Base-by-base conservation (phyloP, 2,329 filamentous ascomycete species). In the Sporothrix sp. region DNA sequence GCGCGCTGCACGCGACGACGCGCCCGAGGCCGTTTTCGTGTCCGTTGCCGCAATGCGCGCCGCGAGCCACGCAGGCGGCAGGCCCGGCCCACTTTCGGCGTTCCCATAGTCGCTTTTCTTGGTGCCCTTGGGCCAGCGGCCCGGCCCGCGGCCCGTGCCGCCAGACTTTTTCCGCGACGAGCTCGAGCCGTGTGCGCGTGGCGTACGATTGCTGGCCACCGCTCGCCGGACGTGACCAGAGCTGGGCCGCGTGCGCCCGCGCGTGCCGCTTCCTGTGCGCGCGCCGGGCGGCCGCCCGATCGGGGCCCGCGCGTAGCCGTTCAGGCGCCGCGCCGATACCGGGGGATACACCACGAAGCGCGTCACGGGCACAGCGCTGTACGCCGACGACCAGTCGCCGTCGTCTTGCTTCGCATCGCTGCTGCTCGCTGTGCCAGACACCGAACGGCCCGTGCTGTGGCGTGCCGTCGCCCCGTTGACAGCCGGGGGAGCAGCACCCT, bases 261-360 rank as follows among this genome's bases (percentile, higher is more conserved):
- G 65, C 50, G 69, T 56, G 40, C 60, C 57, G 54, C 62, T 64
- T 47, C 59, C 55, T 9, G 66, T 63, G 11, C 70, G 68, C 1
- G 63, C 54, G 1, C 58, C 58, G 3, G 69, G 60, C 3, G 71
- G 64, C 18, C 73, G 67, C 35, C 63, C 62, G 3, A 70, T 66
- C 7, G 65, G 67, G 18, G 66, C 62, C 18, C 75, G 69, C 10
- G 68, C 62, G 14, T 75, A 69, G 39, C 43, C 25, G 10, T 73
- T 73, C 14, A 66, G 61, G 7, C 76, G 70, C 20, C 77, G 72
- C 47, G 70, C 66, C 10, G 68, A 69, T 8, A 85, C 67, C 0
- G 84, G 78, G 8, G 87, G 87, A 60, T 86, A 91, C 36, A 93
- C 79, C 59, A 89, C 84, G 63, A 88, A 94, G 30, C 87, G 78